Evolutionary conservation across 306 rosid genomes (phyloP), one percentile per base, ranked within the genome.

Genomic region (Prunus armeniaca): DNA sequence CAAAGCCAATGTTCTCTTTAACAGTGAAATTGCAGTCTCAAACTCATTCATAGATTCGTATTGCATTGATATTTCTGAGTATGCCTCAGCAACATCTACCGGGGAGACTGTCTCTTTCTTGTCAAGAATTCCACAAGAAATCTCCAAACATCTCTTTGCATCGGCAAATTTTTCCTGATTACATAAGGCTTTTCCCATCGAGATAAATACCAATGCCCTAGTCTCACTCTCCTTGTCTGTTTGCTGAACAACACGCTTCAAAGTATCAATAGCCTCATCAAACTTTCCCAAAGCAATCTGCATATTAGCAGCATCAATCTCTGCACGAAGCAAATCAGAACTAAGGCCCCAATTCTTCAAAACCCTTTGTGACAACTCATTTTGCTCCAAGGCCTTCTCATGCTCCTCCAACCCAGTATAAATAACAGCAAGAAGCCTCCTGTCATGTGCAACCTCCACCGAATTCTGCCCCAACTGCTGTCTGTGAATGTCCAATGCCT

Each of bases 21-120:
- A 81, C 84, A 94, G 78, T 5, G 91, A 94, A 80, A 94, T 90
- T 19, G 96, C 94, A 74, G 84, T 90, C 86, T 94, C 97, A 79
- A 91, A 90, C 75, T 94, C 97, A 25, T 90, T 90, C 98, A 94
- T 94, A 32, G 91, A 85, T 85, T 94, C 97, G 38, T 88, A 94
- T 55, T 82, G 96, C 97, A 91, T 89, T 0, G 98, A 88, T 84
- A 91, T 89, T 81, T 94, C 97, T 0, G 91, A 87, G 88, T 87
- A 91, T 4, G 95, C 97, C 85, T 94, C 97, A 4, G 97, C 89
- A 69, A 88, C 93, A 69, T 90, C 98, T 72, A 87, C 91, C 0
- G 92, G 95, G 15, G 89, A 71, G 67, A 68, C 34, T 24, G 20
- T 77, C 82, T 90, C 95, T 73, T 84, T 91, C 84, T 91, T 90